phyloP scores from a whole-genome alignment of 1,284 basidiomycete species.

The Xanthoconium separans region DNA sequence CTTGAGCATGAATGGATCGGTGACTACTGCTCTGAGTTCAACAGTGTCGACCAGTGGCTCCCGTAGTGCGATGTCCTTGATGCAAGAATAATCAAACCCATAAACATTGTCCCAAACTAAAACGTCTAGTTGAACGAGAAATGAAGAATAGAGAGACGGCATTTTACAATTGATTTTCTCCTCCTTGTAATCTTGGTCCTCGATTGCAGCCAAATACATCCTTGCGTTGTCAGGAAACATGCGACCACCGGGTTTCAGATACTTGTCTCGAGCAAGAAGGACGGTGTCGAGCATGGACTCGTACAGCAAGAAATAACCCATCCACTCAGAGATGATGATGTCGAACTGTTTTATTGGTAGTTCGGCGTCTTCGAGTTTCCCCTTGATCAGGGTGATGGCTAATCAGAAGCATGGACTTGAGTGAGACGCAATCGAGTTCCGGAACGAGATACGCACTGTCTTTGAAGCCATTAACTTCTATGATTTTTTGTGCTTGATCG shows the following conservation, averaged over 20 bases:
- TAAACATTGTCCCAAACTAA: slow-evolving; percentile 99
- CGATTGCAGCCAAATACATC: slow-evolving; percentile 94
- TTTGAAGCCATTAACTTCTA: slow-evolving; percentile 94
- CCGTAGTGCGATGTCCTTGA: slow-evolving; percentile 96
- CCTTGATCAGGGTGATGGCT: slow-evolving; percentile 96
- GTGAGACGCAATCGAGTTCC: neutral
- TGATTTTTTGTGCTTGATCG: slow-evolving; percentile 97
- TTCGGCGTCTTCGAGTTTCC: slow-evolving; percentile 92
- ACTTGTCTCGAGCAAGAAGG: slow-evolving; percentile 94
- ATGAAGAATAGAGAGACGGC: neutral
- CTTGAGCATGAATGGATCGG: slow-evolving; percentile 86
- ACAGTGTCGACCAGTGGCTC: slow-evolving; percentile 99
- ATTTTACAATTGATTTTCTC: slow-evolving; percentile 95
- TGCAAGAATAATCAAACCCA: slow-evolving; percentile 99
- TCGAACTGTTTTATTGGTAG: slow-evolving; percentile 90
- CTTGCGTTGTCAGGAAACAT: slow-evolving; percentile 97
- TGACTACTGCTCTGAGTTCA: slow-evolving; percentile 89
- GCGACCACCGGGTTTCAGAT: slow-evolving; percentile 86
- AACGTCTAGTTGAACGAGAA: neutral
- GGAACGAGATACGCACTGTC: slow-evolving; percentile 68
- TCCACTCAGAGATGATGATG: slow-evolving; percentile 99
- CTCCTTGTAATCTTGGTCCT: slow-evolving; percentile 99
- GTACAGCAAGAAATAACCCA: slow-evolving; percentile 95
- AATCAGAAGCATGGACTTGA: slow-evolving; percentile 13
- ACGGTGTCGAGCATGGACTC: slow-evolving; percentile 99